Evolutionary conservation across 2,329 filamentous ascomycete species (phyloP).

Genomic region (Coniochaeta hoffmannii): DNA sequence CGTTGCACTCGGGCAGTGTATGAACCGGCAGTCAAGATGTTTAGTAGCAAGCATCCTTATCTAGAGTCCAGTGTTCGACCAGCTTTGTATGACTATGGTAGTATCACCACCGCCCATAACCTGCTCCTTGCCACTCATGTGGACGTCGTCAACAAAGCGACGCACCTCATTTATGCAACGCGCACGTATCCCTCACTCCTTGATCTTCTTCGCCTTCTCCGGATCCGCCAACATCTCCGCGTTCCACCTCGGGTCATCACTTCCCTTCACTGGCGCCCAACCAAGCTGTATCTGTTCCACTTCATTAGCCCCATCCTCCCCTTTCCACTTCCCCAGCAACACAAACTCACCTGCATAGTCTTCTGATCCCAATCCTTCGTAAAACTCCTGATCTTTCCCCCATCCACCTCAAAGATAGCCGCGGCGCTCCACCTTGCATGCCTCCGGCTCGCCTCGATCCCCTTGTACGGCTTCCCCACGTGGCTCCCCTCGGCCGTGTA

Average conservation of each 20-base stretch:
- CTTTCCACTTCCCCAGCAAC: neutral
- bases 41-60: too few relatives aligned
- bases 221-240: conserved; percentile 9
- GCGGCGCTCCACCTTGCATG: conserved; percentile 12
- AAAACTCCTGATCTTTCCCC: conserved; percentile 8
- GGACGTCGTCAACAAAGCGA: too few relatives aligned
- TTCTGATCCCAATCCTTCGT: conserved; percentile 10
- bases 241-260: conserved; percentile 16
- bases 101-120: too few relatives aligned
- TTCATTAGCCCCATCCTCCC: neutral
- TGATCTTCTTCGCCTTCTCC: neutral
- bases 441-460: conserved; percentile 11
- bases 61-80: too few relatives aligned
- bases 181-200: neutral
- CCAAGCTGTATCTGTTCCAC: conserved; percentile 15
- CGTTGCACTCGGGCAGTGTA: too few relatives aligned
- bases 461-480: conserved; percentile 15
- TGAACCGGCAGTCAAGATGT: too few relatives aligned
- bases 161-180: too few relatives aligned
- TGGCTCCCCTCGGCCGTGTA: conserved; percentile 17
- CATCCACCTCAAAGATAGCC: conserved; percentile 17
- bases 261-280: conserved; percentile 15
- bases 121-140: too few relatives aligned
- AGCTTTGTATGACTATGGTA: too few relatives aligned
- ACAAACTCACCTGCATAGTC: conserved; percentile 7